Evolutionary conservation across 345 rosid species (phyloP), one percentile per base, ranked within the genome.

Genomic region (Clausena lansium): DNA sequence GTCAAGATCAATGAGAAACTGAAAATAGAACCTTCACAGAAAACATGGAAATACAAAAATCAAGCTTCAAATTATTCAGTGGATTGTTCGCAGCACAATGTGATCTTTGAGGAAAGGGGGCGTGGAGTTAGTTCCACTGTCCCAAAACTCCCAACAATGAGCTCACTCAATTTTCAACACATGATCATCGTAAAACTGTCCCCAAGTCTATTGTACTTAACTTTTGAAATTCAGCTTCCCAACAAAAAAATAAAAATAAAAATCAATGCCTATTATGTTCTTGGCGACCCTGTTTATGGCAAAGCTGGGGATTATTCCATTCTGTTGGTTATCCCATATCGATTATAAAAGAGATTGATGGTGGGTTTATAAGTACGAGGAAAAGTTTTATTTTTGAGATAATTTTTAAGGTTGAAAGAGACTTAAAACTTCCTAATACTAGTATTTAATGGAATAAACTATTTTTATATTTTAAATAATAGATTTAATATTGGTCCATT

Each of bases 261-360:
- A 78, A 70, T 45, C 61, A 0, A 19, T 66, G 41, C 76, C 7
- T 24, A n/a, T 67, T 70, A 20, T 73, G 45, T 78, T 57, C 73
- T 69, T 39, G 71, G 76, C 39, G 60, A 61, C 71, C 82, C 82
- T 15, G 84, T 81, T 41, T 78, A 81, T 73, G 86, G 86, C 66
- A 78, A 82, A 22, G 58, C 75, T 2, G 76, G 82, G 50, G 20
- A 75, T n/a, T 80, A 14, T 84, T 69, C 64, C 80, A 73, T 55
- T 62, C 78, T 81, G 45, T 69, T 78, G 24, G 76, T 41, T 41
- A 10, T 41, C 35, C 35, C 0, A 33, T 4, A 33, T 33, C 4
- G 3, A 33, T 33, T 33, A 2, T 7, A 9, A 36, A 6, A 84
- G 45, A 45, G 73, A 25, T 68, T 25, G 3, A 61, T 69, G 6